Evolutionary conservation across 768 basidiomycete genomes (phyloP), one percentile per base, ranked within the genome.

Genomic region (Phanerodontia chrysosporium): DNA sequence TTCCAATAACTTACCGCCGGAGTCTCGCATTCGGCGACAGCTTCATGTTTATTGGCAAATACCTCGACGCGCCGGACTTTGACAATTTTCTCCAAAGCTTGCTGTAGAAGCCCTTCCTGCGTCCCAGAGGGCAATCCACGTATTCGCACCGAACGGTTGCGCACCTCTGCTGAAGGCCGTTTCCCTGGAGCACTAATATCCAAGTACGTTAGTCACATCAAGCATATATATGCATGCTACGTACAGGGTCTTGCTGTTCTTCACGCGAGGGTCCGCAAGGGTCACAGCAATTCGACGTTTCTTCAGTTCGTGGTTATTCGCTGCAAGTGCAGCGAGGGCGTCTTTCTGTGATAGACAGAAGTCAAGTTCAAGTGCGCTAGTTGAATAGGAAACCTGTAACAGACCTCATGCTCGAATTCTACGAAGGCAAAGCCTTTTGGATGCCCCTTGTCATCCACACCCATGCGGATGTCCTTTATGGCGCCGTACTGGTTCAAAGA

Each of bases 101-200:
- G 97, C 65, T 99, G 96, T 25, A 99, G 72, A 1, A 98, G 75
- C 1, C 91, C 96, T 68, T 98, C 97, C 68, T 97, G 92, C 4
- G 92, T 86, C 10, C 76, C 83, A 2, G 81, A 67, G 0, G 92
- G 92, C 22, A 99, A 78, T 52, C 86, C 86, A 22, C 79, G 82
- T 53, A 98, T 75, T 9, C 89, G 84, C 8, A 98, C 78, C 21
- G 90, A 90, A 18, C 92, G 84, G 61, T 76, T 85, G 49, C 81
- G 82, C 6, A 76, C 72, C 56, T 89, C 91, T 13, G 79, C 81
- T 44, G 74, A 70, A 62, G 76, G 75, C 45, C 81, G 21, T 14
- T 30, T 25, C 25, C 44, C 35, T n/a, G 42, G 44, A 24, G 52
- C 35, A 12, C 52, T 53, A 29, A 42, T 58, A 62, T 32, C 24